Conservation (phyloP, 768 basidiomycete genomes). For the Pleurotus djamor region DNA sequence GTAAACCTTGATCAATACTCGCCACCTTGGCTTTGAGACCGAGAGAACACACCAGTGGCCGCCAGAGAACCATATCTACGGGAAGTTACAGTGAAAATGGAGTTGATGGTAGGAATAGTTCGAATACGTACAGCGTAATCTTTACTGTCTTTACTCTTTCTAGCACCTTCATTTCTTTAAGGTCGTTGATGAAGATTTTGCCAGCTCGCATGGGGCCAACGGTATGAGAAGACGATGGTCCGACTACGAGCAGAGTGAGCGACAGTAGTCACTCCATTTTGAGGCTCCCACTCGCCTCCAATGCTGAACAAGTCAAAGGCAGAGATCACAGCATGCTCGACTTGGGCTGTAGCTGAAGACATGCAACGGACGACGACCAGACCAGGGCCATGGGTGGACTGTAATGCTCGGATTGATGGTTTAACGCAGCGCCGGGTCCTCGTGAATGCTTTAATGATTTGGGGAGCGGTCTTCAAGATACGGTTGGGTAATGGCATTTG, state of each 20-base stretch:
- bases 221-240: conserved; percentile 52
- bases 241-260: conserved; percentile 26
- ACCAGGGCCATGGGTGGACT: neutral
- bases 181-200: conserved; percentile 81
- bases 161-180: conserved; percentile 64
- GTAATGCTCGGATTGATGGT: neutral
- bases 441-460: neutral
- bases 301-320: conserved; percentile 93
- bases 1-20: no score
- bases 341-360: neutral
- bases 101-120: neutral
- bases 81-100: conserved; percentile 4
- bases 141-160: conserved; percentile 78
- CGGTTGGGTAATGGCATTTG: no score
- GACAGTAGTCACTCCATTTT: no score
- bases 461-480: neutral
- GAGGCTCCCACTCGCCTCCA: conserved; percentile 53
- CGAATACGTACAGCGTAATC: conserved; percentile 65
- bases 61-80: conserved; percentile 87
- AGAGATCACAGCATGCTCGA: conserved; percentile 89
- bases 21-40: neutral
- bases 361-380: neutral
- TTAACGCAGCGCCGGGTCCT: neutral
- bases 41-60: conserved; percentile 65
- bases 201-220: conserved; percentile 81